Base-by-base conservation (phyloP, 106 monocot species). In the Allium fistulosum region DNA sequence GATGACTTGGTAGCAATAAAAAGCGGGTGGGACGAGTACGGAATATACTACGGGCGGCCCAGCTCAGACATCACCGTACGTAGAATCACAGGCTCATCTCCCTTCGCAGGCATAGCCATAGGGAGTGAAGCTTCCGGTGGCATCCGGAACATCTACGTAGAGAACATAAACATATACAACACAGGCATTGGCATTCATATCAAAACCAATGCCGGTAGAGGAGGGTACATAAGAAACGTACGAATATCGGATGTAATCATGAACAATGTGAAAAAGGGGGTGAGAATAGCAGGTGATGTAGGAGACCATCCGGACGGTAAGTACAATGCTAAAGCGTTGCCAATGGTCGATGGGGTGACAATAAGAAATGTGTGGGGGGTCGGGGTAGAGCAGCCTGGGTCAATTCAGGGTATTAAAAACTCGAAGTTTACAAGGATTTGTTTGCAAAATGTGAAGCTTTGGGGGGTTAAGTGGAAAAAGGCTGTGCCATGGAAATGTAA, bases 11-110 rank as follows among this genome's bases (percentile, higher is more conserved):
- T 88, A 11, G 80, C 88, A 9, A 66, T 88, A 12, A 88, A 88
- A 67, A 88, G 88, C 61, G 88, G 88, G 0, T 88, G 88, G 88
- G 88, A 88, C 65, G 88, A 88, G 65, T 88, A 88, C 59, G 88
- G 88, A 55, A 88, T 88, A 27, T 52, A 74, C 16, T 88, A 80
- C 51, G 78, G 78, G 18, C 84, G 81, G 6, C 81, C 88, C 2
- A 79, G 84, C 62, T 73, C 57, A 10, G 74, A 26, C 67, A 79
- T 88, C 62, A 88, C 81, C 4, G 64, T 88, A 58, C 69, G 81
- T 37, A 69, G 88, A 53, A 1, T 88, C n/a, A 76, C 71, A 37
- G 88, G 79, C 59, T 88, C 88, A 17, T 79, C 84, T 10, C 88
- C 88, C 13, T 88, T 88, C 63, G 65, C 72, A 47, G 84, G 79